phyloP scores from a whole-genome alignment of 768 basidiomycete species.

The Collybiopsis luxurians region DNA sequence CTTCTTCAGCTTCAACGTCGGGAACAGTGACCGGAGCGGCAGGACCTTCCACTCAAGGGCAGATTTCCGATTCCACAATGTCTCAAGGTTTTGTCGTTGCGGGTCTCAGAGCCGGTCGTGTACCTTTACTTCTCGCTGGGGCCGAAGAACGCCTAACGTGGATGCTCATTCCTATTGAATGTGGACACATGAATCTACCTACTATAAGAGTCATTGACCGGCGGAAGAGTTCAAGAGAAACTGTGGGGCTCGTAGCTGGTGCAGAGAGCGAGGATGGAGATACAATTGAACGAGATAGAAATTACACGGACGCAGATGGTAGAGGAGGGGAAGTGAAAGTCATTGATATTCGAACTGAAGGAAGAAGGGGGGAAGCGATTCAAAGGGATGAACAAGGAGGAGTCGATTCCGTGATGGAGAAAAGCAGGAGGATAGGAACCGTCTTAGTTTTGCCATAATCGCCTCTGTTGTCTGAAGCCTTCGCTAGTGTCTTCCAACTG shows the following conservation, averaged over 20 bases:
- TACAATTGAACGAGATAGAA: conserved; percentile 8
- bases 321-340: conserved; percentile 51
- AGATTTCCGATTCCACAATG: neutral
- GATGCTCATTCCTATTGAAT: conserved; percentile 72
- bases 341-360: conserved; percentile 49
- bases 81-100: conserved; percentile 80
- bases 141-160: conserved; percentile 64
- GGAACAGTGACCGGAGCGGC: neutral
- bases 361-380: conserved; percentile 13
- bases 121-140: conserved; percentile 75
- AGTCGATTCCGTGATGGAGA: conserved; percentile 11
- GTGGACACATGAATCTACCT: conserved; percentile 65
- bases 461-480: no score
- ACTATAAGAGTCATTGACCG: conserved; percentile 55
- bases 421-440: conserved; percentile 19
- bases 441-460: conserved; percentile 33
- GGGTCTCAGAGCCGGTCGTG: conserved; percentile 62
- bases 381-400: conserved; percentile 7
- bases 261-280: conserved; percentile 3
- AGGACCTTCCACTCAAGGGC: neutral
- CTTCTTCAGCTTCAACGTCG: neutral
- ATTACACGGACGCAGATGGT: conserved; percentile 24
- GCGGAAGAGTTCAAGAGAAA: conserved; percentile 26
- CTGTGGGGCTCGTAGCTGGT: conserved; percentile 22
- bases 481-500: no score